phyloP scores from a whole-genome alignment of 2,329 filamentous ascomycete species.

The Chrysoporthe deuterocubensis region DNA sequence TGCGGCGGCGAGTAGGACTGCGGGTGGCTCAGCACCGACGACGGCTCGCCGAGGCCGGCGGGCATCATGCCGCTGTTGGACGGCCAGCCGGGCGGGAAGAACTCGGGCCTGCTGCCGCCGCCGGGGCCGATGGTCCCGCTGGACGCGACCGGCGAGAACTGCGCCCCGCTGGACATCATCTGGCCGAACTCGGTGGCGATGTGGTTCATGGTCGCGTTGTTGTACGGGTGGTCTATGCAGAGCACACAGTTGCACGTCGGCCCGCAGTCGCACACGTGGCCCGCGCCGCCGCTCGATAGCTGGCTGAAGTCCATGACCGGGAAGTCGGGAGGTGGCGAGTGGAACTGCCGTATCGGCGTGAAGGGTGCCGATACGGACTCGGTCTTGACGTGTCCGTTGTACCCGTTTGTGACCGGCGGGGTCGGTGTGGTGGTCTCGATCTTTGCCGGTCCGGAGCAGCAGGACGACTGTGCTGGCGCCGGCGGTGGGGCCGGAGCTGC shows the following conservation, averaged over 20 bases:
- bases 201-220: slow-evolving; percentile 59
- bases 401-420: slow-evolving; percentile 21
- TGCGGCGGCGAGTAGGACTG: slow-evolving; percentile 27
- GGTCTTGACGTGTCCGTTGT: slow-evolving; percentile 31
- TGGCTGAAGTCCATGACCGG: slow-evolving; percentile 44
- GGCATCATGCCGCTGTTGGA: slow-evolving; percentile 27
- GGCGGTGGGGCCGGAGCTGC: slow-evolving; percentile 1
- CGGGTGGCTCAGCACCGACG: slow-evolving; percentile 12
- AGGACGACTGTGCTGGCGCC: slow-evolving; percentile 34
- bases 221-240: slow-evolving; percentile 70
- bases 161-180: slow-evolving; percentile 40
- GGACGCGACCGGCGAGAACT: slow-evolving; percentile 4
- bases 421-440: slow-evolving; percentile 31
- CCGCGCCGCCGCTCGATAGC: slow-evolving; percentile 11
- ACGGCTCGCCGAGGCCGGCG: slow-evolving; percentile 12
- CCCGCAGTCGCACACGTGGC: slow-evolving; percentile 64
- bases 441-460: slow-evolving; percentile 50
- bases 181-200: slow-evolving; percentile 29
- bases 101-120: slow-evolving; percentile 29
- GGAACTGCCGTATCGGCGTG: slow-evolving; percentile 39
- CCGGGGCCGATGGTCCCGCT: background rate
- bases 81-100: slow-evolving; percentile 22
- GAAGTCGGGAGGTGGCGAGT: slow-evolving; percentile 40
- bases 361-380: slow-evolving; percentile 31
- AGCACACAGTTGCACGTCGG: slow-evolving; percentile 69